Evolutionary conservation across 352 stramenopile species (phyloP), one percentile per base, ranked within the genome.

Genomic region (Globisporangium spinosum): DNA sequence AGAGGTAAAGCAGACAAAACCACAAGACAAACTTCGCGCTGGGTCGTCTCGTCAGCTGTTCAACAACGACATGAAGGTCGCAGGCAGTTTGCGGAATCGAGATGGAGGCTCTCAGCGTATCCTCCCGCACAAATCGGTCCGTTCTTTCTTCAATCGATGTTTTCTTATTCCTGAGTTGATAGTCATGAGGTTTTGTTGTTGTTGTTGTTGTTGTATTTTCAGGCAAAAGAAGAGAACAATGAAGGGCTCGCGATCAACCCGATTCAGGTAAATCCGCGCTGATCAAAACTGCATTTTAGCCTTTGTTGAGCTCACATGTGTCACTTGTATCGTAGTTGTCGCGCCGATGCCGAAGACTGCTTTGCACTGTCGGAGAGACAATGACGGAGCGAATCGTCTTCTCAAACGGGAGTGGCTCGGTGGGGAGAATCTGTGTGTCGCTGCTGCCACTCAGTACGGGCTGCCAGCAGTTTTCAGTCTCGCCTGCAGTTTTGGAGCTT

Each of bases 391-490:
- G 87, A 57, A 85, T 94, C 29, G 71, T 91, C 32, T 91, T 94
- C 40, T 89, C 83, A 12, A 94, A 94, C 64, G 79, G 78, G 51
- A 85, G 74, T 20, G 74, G 82, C 43, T 74, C 67, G 7, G 67
- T 90, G 38, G 84, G 77, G 1, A 74, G 86, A 58, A 89, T 96
- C 45, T 94, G 85, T 61, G 82, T 90, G 1, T 91, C 86, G 0
- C 73, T 94, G 2, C 67, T 96, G 32, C 88, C 88, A n/a, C 74
- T 96, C 3, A 96, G 86, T 63, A 86, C 77, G 23, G 88, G 88
- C 1, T 96, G 88, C 38, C 87, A 96, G 51, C 88, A 96, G 58
- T 96, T 94, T 68, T 84, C 79, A 25, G 77, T 94, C 53, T 77
- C 79, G 17, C 88, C 88, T 3, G 85, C 88, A 12, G 88, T 94